Evolutionary conservation across 192 early-diverging fungal species (phyloP).

Genomic region (Dissophora globulifera): DNA sequence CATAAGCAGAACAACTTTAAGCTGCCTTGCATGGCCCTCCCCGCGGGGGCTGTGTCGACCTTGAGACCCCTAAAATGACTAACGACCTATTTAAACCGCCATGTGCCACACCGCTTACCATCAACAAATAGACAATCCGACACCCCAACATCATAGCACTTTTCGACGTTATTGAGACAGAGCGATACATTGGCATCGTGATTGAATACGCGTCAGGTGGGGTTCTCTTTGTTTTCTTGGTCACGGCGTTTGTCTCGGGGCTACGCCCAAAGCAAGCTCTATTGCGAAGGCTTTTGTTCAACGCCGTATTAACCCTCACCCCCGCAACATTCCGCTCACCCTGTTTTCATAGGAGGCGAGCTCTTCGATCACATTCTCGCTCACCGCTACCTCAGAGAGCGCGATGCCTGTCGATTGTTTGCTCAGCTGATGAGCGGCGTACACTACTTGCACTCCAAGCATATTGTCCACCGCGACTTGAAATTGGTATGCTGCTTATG

Average conservation of each 20-base stretch:
- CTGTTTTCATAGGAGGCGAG: slow-evolving; percentile 77
- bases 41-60: slow-evolving; percentile 8
- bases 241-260: slow-evolving; percentile 6
- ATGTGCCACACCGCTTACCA: neutral
- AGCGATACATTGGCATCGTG: slow-evolving; percentile 96
- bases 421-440: slow-evolving; percentile 95
- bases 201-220: slow-evolving; percentile 94
- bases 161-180: slow-evolving; percentile 96
- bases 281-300: too few relatives aligned
- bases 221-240: neutral
- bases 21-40: too few relatives aligned
- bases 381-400: slow-evolving; percentile 91
- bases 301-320: too few relatives aligned
- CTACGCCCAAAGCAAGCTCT: too few relatives aligned
- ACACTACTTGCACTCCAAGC: slow-evolving; percentile 89
- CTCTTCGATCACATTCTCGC: slow-evolving; percentile 98
- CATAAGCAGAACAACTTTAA: too few relatives aligned
- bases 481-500: slow-evolving; percentile 91
- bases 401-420: slow-evolving; percentile 91
- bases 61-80: neutral
- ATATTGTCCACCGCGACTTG: slow-evolving; percentile 97
- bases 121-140: slow-evolving; percentile 73
- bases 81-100: neutral
- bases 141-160: slow-evolving; percentile 93
- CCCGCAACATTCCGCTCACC: too few relatives aligned